These are phyloP conservation scores for Clarkia xantiana DNA, from an alignment of 345 rosid genomes.

Conservation along the genomic window DNA sequence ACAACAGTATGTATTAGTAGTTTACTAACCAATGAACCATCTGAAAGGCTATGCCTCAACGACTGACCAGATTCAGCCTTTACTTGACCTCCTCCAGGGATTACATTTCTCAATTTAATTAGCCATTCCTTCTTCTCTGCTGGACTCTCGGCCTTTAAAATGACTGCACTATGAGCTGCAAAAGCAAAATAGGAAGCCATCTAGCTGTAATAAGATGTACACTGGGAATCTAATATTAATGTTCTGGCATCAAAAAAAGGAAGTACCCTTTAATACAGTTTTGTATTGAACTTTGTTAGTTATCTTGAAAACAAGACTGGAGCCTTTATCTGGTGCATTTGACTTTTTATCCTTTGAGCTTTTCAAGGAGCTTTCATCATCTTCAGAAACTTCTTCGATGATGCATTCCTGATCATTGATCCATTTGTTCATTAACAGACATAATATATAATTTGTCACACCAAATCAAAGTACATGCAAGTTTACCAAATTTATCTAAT, in stretches of 20 bases:
- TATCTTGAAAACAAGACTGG: conserved; percentile 71
- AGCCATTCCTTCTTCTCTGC: conserved; percentile 87
- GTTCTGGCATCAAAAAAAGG: neutral
- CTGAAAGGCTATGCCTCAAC: conserved; percentile 81
- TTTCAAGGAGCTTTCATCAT: conserved; percentile 58
- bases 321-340: conserved; percentile 61
- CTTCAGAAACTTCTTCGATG: conserved; percentile 75
- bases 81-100: conserved; percentile 50
- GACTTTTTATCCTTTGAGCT: conserved; percentile 73
- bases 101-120: conserved; percentile 52
- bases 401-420: conserved; percentile 54
- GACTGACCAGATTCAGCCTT: conserved; percentile 28
- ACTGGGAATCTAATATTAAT: neutral
- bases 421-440: neutral
- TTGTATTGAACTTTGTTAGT: conserved; percentile 83
- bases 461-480: too few relatives aligned
- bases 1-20: neutral
- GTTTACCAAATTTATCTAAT: too few relatives aligned
- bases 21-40: conserved; percentile 87
- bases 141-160: conserved; percentile 77
- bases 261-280: conserved; percentile 28
- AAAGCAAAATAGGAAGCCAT: conserved; percentile 5
- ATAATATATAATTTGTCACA: too few relatives aligned
- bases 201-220: neutral
- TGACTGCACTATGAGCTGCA: conserved; percentile 72